Evolutionary conservation across 2,329 filamentous ascomycete genomes (phyloP).

Genomic region (Claviceps sp.): DNA sequence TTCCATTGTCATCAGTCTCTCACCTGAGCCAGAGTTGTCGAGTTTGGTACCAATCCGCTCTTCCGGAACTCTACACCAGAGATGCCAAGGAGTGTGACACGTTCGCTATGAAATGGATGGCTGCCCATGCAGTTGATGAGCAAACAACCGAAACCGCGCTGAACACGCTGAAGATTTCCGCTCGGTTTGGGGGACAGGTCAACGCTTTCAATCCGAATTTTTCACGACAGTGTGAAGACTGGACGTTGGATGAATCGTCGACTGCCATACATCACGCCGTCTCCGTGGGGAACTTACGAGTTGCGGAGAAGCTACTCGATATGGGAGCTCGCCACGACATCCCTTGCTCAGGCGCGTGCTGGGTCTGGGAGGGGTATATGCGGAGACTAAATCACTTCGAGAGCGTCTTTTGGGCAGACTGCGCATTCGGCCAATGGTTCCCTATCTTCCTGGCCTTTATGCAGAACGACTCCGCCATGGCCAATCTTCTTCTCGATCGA

Average conservation of each 20-base stretch:
- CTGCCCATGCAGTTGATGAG: neutral
- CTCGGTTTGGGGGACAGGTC: neutral
- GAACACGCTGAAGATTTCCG: neutral
- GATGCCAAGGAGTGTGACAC: conserved; percentile 1
- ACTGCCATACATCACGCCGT: conserved; percentile 3
- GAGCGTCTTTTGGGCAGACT: neutral
- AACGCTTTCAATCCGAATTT: neutral
- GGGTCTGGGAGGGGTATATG: neutral
- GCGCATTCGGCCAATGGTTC: neutral
- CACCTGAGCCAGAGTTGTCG: neutral
- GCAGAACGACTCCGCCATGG: neutral
- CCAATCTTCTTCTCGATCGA: neutral
- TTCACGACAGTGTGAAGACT: neutral
- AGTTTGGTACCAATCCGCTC: neutral
- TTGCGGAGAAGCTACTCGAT: neutral
- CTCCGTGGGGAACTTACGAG: neutral
- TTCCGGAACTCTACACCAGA: neutral
- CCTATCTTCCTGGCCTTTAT: conserved; percentile 1
- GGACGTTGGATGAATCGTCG: neutral
- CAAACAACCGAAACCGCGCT: neutral
- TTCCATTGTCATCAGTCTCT: neutral
- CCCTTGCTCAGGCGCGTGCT: neutral
- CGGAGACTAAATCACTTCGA: neutral
- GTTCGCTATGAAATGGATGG: conserved; percentile 3
- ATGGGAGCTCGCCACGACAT: neutral